Conservation (phyloP, 768 basidiomycete genomes). For the Leccinum disarticulatum region DNA sequence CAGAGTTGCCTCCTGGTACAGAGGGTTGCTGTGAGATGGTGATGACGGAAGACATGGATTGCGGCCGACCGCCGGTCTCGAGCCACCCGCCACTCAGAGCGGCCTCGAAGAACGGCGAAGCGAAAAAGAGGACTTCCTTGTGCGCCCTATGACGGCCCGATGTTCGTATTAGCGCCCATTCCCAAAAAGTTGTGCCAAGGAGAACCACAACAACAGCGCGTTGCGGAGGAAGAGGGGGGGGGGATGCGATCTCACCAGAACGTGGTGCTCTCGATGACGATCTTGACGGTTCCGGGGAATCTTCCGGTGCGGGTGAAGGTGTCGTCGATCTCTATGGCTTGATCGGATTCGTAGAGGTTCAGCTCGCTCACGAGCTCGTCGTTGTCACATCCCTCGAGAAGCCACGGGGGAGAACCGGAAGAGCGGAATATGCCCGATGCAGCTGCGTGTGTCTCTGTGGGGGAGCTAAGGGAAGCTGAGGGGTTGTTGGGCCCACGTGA, state of each 20-base stretch:
- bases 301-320: constrained; percentile 65
- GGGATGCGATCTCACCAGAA: constrained; percentile 75
- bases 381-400: constrained; percentile 71
- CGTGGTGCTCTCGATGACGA: constrained; percentile 83
- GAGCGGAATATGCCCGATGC: constrained; percentile 83
- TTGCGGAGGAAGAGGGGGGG: not conserved
- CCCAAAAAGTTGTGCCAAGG: not conserved
- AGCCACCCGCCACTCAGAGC: constrained; percentile 91
- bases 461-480: constrained; percentile 78
- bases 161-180: constrained; percentile 7
- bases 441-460: constrained; percentile 86
- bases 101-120: constrained; percentile 94
- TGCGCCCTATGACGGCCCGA: constrained; percentile 61
- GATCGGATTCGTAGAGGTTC: constrained; percentile 63
- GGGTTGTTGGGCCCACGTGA: constrained; percentile 75
- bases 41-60: constrained; percentile 78
- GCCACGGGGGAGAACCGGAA: constrained; percentile 76
- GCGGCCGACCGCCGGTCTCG: constrained; percentile 79
- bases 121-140: constrained; percentile 87
- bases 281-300: constrained; percentile 88
- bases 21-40: constrained; percentile 78
- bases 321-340: constrained; percentile 76
- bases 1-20: constrained; percentile 49
- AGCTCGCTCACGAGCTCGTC: constrained; percentile 71
- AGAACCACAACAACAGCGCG: not conserved